Evolutionary conservation across 768 basidiomycete species (phyloP).

Genomic region (Pulveroboletus sp.): DNA sequence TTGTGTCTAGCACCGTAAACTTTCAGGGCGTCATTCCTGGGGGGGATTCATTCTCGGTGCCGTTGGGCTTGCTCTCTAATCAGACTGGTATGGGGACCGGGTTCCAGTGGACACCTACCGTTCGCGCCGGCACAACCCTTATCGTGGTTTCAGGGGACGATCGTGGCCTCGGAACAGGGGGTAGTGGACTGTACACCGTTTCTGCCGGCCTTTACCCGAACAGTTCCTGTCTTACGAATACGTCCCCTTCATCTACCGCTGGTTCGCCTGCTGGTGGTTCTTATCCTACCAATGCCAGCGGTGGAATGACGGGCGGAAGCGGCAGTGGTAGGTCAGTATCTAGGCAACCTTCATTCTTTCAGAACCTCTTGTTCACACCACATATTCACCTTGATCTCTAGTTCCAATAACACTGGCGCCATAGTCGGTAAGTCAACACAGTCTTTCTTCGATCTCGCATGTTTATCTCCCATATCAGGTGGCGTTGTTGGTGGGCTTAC

Average conservation of each 20-base stretch:
- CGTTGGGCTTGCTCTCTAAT: conserved; percentile 43
- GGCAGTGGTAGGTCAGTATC: conserved; percentile 25
- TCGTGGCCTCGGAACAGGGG: conserved; percentile 63
- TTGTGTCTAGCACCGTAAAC: conserved; percentile 41
- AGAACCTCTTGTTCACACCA: background rate
- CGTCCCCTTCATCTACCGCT: conserved; percentile 73
- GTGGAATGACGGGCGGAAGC: conserved; percentile 28
- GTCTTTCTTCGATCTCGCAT: background rate
- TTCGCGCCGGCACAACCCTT: conserved; percentile 62
- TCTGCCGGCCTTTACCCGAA: conserved; percentile 45
- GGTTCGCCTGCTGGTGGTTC: conserved; percentile 71
- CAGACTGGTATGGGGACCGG: conserved; percentile 49
- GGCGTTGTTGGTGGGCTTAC: conserved; percentile 59
- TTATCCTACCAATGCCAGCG: conserved; percentile 53
- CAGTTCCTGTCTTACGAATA: conserved; percentile 49
- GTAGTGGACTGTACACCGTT: conserved; percentile 57
- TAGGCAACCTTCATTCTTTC: background rate
- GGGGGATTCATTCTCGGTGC: conserved; percentile 67
- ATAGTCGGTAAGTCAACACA: conserved; percentile 41
- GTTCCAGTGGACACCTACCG: conserved; percentile 61
- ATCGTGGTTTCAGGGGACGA: conserved; percentile 63
- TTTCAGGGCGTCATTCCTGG: conserved; percentile 78
- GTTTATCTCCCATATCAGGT: conserved; percentile 26
- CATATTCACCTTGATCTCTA: conserved; percentile 8
- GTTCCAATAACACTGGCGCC: conserved; percentile 39